These are phyloP conservation scores for Ceratocystis variospora DNA, from an alignment of 2,329 filamentous ascomycete species.

Conservation along the genomic window DNA sequence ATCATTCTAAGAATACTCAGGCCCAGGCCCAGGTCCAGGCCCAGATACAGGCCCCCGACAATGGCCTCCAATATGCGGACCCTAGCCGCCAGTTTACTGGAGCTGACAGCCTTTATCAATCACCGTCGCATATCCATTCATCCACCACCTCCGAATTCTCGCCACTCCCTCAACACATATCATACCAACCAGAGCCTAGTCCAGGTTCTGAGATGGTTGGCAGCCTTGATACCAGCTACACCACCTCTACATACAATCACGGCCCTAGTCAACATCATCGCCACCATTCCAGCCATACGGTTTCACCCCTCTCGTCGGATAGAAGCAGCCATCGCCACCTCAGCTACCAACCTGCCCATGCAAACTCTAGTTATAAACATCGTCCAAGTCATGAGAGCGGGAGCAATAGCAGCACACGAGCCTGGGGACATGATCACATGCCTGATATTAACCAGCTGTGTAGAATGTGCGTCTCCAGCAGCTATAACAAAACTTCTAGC, in stretches of 20 bases:
- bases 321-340: background rate
- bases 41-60: background rate
- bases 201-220: too few species aligned
- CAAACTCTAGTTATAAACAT: background rate
- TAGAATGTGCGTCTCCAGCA: constrained; percentile 18
- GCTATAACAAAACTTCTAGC: constrained; percentile 19
- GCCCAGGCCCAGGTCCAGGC: background rate
- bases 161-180: background rate
- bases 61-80: background rate
- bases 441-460: constrained; percentile 11
- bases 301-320: background rate
- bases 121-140: background rate
- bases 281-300: background rate
- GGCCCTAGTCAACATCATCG: background rate
- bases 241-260: background rate
- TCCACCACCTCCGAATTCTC: background rate
- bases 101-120: background rate
- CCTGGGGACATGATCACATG: background rate
- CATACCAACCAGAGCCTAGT: background rate
- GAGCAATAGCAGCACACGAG: constrained; percentile 11
- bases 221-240: background rate
- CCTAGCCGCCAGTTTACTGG: background rate
- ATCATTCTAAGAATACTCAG: background rate
- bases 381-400: constrained; percentile 10
- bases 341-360: background rate